Evolutionary conservation across 495 filamentous ascomycete species (phyloP).

Genomic region (Annulohypoxylon nitens): DNA sequence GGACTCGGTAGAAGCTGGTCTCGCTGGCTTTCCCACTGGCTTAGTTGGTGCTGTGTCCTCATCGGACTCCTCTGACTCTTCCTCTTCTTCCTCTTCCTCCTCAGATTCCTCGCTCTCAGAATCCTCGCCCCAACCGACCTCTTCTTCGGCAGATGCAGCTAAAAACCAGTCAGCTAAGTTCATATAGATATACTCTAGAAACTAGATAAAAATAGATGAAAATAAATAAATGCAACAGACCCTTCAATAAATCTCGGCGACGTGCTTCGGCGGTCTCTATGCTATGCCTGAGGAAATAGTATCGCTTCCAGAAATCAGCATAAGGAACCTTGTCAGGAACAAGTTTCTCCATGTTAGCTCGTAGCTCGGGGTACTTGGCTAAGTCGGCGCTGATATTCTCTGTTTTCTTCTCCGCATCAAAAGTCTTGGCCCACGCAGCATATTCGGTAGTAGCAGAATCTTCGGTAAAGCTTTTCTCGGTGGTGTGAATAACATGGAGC

Average conservation of each 20-base stretch:
- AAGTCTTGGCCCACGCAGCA: slow-evolving; percentile 77
- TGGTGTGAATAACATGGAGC: slow-evolving; percentile 92
- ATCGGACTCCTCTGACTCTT: slow-evolving; percentile 45
- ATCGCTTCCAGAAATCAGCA: slow-evolving; percentile 90
- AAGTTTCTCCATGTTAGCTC: slow-evolving; percentile 93
- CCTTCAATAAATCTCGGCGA: slow-evolving; percentile 90
- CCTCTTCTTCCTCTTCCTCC: slow-evolving; percentile 25
- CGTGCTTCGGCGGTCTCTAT: slow-evolving; percentile 96
- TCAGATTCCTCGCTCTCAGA: slow-evolving; percentile 42
- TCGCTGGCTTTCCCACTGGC: slow-evolving; percentile 45
- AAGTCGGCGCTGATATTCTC: slow-evolving; percentile 85
- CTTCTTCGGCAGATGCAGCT: slow-evolving; percentile 76
- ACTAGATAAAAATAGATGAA: not conserved
- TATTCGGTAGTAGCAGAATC: slow-evolving; percentile 83
- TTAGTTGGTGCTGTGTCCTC: slow-evolving; percentile 50
- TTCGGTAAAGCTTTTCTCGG: slow-evolving; percentile 83
- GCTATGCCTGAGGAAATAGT: slow-evolving; percentile 94
- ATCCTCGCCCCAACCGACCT: slow-evolving; percentile 87
- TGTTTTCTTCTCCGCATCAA: slow-evolving; percentile 87
- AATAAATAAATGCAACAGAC: slow-evolving; percentile 61
- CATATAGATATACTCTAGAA: slow-evolving; percentile 15
- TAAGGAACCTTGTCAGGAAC: slow-evolving; percentile 93
- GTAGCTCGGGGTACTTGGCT: slow-evolving; percentile 88
- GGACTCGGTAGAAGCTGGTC: slow-evolving; percentile 62
- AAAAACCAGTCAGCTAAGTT: slow-evolving; percentile 56